Evolutionary conservation across 768 basidiomycete genomes (phyloP).

Genomic region (Gloeostereum incarnatum): DNA sequence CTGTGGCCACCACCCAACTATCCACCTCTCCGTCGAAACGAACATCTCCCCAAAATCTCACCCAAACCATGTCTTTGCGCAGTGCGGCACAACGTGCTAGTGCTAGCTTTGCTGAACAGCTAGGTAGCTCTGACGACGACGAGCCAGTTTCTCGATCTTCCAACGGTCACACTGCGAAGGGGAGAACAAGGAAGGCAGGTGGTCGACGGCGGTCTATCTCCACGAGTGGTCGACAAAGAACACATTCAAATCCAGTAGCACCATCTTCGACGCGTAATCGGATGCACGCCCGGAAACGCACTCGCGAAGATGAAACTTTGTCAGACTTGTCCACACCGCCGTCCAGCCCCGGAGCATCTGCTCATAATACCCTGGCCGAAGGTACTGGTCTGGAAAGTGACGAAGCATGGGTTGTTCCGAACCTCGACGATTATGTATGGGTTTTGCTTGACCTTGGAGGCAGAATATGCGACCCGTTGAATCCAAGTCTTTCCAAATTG

Average conservation of each 20-base stretch:
- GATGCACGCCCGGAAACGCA: background rate
- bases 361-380: constrained; percentile 4
- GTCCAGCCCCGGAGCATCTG: background rate
- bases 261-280: constrained; percentile 12
- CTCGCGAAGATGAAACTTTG: constrained; percentile 7
- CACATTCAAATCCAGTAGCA: constrained; percentile 12
- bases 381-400: constrained; percentile 3
- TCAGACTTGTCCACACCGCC: background rate
- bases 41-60: too few relatives aligned
- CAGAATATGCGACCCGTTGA: constrained; percentile 22
- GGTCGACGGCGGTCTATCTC: too few relatives aligned
- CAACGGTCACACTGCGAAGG: constrained; percentile 6
- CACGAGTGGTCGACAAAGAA: too few relatives aligned
- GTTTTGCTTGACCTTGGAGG: constrained; percentile 36
- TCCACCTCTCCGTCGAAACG: too few relatives aligned
- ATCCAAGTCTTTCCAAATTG: constrained; percentile 14
- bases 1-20: too few relatives aligned
- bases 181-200: background rate
- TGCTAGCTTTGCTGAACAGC: constrained; percentile 21
- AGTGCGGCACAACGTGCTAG: constrained; percentile 23
- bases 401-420: constrained; percentile 10
- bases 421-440: constrained; percentile 38
- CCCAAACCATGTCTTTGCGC: too few relatives aligned
- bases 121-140: constrained; percentile 15
- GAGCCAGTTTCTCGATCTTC: too few relatives aligned